These are phyloP conservation scores for Serendipita sp. DNA, from an alignment of 768 basidiomycete species.

Conservation along the genomic window DNA sequence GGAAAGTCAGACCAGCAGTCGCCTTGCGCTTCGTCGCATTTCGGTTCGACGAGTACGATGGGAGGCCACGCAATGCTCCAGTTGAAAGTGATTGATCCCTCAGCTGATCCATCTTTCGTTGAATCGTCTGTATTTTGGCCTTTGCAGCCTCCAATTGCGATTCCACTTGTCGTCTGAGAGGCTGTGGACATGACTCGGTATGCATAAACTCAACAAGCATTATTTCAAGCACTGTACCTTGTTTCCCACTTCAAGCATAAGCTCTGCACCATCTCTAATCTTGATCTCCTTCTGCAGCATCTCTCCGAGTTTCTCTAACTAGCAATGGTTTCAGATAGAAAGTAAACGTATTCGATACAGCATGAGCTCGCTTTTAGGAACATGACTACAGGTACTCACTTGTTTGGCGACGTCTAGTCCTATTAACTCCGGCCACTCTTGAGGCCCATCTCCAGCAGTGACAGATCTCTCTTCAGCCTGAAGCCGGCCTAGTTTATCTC, in stretches of 20 bases:
- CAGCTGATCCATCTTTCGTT: slow-evolving; percentile 35
- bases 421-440: not conserved
- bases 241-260: slow-evolving; percentile 55
- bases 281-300: slow-evolving; percentile 61
- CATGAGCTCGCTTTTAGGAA: not conserved
- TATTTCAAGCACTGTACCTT: slow-evolving; percentile 25
- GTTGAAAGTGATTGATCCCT: slow-evolving; percentile 16
- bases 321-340: not conserved
- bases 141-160: slow-evolving; percentile 63
- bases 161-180: slow-evolving; percentile 56
- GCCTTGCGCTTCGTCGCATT: slow-evolving; percentile 2
- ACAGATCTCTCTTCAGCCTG: not conserved
- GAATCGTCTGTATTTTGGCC: slow-evolving; percentile 53
- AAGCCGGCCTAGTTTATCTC: not conserved
- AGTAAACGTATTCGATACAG: not conserved
- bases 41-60: not conserved
- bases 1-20: not conserved
- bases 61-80: not conserved
- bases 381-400: not conserved
- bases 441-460: not conserved
- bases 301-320: slow-evolving; percentile 55
- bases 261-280: slow-evolving; percentile 87
- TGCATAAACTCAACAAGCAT: not conserved
- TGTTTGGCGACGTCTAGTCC: not conserved
- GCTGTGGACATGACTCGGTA: slow-evolving; percentile 27